Evolutionary conservation across 1,139 yeast species (phyloP).

Genomic region (Sugiyamaella pinicola): DNA sequence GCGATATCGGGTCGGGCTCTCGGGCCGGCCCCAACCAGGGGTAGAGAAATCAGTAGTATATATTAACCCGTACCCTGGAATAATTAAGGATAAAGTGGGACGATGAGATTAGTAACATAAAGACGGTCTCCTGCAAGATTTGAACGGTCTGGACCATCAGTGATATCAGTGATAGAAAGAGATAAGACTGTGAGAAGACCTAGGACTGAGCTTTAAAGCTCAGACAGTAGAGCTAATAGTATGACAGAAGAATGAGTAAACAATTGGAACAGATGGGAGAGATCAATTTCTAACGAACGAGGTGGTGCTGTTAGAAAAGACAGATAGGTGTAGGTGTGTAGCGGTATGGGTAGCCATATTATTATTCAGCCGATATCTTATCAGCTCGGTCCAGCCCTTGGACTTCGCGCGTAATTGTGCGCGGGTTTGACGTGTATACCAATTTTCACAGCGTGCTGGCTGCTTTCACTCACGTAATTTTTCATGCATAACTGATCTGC

Average conservation of each 20-base stretch:
- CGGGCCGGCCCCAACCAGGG: too few relatives aligned
- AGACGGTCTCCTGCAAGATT: slow-evolving; percentile 2
- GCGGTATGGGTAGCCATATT: too few relatives aligned
- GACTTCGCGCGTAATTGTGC: slow-evolving; percentile 6
- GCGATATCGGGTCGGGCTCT: too few relatives aligned
- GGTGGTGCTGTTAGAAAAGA: too few relatives aligned
- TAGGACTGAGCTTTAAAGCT: too few relatives aligned
- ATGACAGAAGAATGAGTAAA: background rate
- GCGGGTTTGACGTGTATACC: background rate
- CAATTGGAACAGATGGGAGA: background rate
- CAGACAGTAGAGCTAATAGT: background rate
- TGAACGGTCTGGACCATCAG: slow-evolving; percentile 5
- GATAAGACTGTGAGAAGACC: too few relatives aligned
- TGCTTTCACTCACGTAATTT: slow-evolving; percentile 16
- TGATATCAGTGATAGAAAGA: background rate
- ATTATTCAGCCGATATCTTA: slow-evolving; percentile 4
- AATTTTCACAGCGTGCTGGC: background rate
- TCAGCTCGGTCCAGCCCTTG: slow-evolving; percentile 13
- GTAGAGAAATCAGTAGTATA: too few relatives aligned
- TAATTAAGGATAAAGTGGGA: too few relatives aligned
- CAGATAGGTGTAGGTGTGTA: too few relatives aligned
- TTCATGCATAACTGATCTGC: background rate
- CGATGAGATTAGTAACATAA: slow-evolving; percentile 11
- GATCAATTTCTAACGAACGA: background rate
- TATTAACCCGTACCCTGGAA: too few relatives aligned